Evolutionary conservation across 495 filamentous ascomycete species (phyloP), one percentile per base, ranked within the genome.

Genomic region (Mytilinidion resinicola): DNA sequence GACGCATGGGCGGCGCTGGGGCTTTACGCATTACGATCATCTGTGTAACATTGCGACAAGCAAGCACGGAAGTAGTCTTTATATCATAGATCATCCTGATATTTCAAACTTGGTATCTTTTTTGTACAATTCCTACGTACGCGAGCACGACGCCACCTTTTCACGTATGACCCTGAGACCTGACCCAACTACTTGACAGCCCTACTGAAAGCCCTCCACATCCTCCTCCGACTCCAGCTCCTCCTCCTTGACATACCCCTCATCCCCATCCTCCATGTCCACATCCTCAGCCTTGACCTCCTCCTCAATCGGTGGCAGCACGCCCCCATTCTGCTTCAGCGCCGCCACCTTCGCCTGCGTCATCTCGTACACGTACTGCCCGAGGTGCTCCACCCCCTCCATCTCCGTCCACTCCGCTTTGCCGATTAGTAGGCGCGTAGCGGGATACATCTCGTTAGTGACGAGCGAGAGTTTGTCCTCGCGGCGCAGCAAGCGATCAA

Each of bases 341-440:
- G 78, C 79, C 66, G 85, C 79, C 5, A 96, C 73, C 70, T 88
- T 93, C 19, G 91, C 88, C 64, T 85, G 78, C 11, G 91, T 92
- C 90, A 98, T 97, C 74, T 98, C 90, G 73, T 84, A 96, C 20
- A 98, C 93, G 74, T 96, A 97, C 74, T 96, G 88, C 5, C 93
- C 95, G 37, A 98, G 73, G 78, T 98, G 93, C 74, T 96, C 93
- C 8, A 96, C 83, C 34, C 88, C 82, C 65, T 89, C 88, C 89
- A 98, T 97, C 8, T 82, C 78, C 53, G 78, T 73, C 0, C 74
- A 78, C 15, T 70, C 66, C 21, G 75, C 78, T 51, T 80, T 81
- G 10, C 81, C 77, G n/a, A 76, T 68, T 44, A 89, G 77, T 30
- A 51, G 34, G 14, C 33, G 8, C 9, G 79, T 70, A 1, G 88